Evolutionary conservation across 2,329 filamentous ascomycete genomes (phyloP).

Genomic region (Pseudopyricularia cyperi): DNA sequence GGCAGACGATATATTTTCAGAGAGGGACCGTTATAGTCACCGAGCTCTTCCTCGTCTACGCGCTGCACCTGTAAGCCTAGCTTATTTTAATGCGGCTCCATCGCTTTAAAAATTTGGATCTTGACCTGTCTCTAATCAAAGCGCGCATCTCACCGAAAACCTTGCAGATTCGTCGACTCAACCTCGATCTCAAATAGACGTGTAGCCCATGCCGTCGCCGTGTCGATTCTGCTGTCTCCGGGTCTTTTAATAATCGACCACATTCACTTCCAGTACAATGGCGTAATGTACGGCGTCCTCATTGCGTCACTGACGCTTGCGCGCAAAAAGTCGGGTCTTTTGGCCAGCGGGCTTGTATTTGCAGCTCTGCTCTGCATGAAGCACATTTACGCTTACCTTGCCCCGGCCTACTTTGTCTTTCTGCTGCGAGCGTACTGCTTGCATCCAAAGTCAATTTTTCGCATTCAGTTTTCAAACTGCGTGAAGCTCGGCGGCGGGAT

Average conservation of each 20-base stretch:
- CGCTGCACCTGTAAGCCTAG: conserved; percentile 61
- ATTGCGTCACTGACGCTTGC: conserved; percentile 78
- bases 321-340: conserved; percentile 58
- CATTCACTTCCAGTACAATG: conserved; percentile 98
- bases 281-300: conserved; percentile 84
- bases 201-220: conserved; percentile 70
- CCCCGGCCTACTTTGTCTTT: conserved; percentile 90
- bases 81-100: no score
- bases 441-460: conserved; percentile 61
- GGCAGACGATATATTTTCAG: conserved; percentile 91
- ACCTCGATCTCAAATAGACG: conserved; percentile 52
- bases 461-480: conserved; percentile 64
- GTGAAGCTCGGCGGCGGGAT: conserved; percentile 72
- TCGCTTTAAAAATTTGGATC: no score
- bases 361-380: conserved; percentile 84
- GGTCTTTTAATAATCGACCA: conserved; percentile 95
- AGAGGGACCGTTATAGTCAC: conserved; percentile 74
- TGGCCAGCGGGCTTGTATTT: conserved; percentile 72
- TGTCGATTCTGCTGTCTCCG: conserved; percentile 84
- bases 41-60: conserved; percentile 73
- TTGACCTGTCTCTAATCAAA: not conserved
- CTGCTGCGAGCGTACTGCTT: conserved; percentile 84
- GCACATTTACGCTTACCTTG: conserved; percentile 95
- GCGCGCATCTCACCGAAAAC: not conserved
- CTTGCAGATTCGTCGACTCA: conserved; percentile 59